These are phyloP conservation scores for Colletotrichum somersetense DNA, from an alignment of 2,329 filamentous ascomycete genomes.

Conservation along the genomic window DNA sequence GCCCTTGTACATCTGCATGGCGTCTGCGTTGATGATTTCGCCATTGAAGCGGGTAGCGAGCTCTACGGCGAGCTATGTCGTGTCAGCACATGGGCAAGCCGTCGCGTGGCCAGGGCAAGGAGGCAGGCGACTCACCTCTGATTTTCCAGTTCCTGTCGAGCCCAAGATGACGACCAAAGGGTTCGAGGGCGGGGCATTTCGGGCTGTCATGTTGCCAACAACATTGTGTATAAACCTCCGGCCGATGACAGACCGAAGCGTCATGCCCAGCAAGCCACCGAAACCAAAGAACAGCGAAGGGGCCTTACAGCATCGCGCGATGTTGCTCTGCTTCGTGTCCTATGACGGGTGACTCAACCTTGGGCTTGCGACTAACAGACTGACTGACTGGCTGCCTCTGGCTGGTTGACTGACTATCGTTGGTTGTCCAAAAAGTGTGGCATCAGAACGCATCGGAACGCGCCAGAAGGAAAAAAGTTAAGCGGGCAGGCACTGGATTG, in stretches of 20 bases:
- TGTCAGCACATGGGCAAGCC: slow-evolving; percentile 6
- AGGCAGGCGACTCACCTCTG: slow-evolving; percentile 73
- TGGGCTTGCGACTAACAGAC: slow-evolving; percentile 2
- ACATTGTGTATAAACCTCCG: slow-evolving; percentile 44
- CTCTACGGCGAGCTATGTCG: slow-evolving; percentile 83
- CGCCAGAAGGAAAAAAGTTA: slow-evolving; percentile 29
- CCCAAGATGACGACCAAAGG: slow-evolving; percentile 87
- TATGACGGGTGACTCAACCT: not conserved
- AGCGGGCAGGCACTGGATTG: slow-evolving; percentile 35
- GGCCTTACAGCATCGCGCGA: slow-evolving; percentile 23
- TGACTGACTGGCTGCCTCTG: no score
- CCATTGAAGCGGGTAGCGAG: slow-evolving; percentile 86
- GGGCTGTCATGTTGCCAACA: slow-evolving; percentile 44
- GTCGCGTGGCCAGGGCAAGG: not conserved
- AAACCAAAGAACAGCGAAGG: slow-evolving; percentile 18
- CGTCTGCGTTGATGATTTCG: slow-evolving; percentile 96
- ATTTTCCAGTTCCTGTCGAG: slow-evolving; percentile 94
- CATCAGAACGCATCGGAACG: slow-evolving; percentile 38
- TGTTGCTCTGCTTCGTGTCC: slow-evolving; percentile 25
- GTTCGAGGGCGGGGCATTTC: slow-evolving; percentile 57
- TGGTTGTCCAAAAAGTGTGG: slow-evolving; percentile 28
- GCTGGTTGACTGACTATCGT: not conserved
- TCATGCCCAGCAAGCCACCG: slow-evolving; percentile 32
- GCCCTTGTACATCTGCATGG: slow-evolving; percentile 96
- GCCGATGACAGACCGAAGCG: slow-evolving; percentile 30